A percentile compares a stretch with the other conserved stretches of the same genome.
Evolutionary conservation across 208 protist species (phyloP).

Genomic region (Wallacemonas rigidus): DNA sequence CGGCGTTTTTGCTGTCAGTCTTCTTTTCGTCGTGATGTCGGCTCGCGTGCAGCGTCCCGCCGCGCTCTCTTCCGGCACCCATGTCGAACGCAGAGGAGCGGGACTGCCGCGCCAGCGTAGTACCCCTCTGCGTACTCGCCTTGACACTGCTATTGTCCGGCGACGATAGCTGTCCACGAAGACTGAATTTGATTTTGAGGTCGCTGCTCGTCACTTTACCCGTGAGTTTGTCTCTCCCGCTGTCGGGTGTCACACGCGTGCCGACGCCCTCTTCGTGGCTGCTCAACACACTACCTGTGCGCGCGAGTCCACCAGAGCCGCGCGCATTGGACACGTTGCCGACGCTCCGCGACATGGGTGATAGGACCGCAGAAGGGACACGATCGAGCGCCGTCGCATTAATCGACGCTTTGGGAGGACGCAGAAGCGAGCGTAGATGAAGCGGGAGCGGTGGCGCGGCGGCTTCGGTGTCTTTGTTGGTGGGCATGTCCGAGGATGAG

Average conservation of each 20-base stretch:
- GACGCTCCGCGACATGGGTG: not conserved
- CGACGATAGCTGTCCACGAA: too few species aligned
- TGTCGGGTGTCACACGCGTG: not conserved
- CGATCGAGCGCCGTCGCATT: not conserved
- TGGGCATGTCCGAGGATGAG: not conserved
- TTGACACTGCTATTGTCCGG: too few species aligned
- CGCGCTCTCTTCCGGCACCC: too few species aligned
- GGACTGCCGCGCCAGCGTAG: too few species aligned
- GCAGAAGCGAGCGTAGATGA: too few species aligned
- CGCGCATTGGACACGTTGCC: not conserved
- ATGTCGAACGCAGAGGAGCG: too few species aligned
- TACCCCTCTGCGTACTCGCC: too few species aligned
- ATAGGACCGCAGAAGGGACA: not conserved
- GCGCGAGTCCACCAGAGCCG: not conserved
- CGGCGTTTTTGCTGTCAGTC: not conserved
- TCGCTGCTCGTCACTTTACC: not conserved
- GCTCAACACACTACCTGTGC: not conserved
- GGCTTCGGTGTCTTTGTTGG: not conserved
- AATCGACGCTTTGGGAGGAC: too few species aligned
- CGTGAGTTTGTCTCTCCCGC: not conserved
- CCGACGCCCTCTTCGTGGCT: conserved; percentile 5
- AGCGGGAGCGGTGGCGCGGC: too few species aligned
- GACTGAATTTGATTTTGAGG: too few species aligned
- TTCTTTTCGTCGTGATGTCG: not conserved
- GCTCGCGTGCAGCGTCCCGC: too few species aligned